Evolutionary conservation across 2,329 filamentous ascomycete species (phyloP).

Genomic region (Aspergillus intermedius): DNA sequence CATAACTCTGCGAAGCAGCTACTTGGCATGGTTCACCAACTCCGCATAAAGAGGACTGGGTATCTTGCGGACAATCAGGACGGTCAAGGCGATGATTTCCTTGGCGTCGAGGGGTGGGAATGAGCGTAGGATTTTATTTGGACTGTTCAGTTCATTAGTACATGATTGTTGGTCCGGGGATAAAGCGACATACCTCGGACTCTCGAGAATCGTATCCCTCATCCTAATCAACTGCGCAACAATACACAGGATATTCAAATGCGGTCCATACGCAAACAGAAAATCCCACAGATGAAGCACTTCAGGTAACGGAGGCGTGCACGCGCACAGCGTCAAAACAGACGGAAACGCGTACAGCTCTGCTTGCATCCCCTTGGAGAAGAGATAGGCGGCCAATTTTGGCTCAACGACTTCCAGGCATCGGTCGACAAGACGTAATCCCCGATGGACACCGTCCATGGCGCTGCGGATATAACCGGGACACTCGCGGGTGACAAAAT

Average conservation of each 20-base stretch:
- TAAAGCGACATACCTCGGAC: constrained; percentile 60
- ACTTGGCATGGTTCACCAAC: constrained; percentile 74
- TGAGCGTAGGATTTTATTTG: constrained; percentile 83
- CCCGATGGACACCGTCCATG: constrained; percentile 95
- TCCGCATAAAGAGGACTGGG: constrained; percentile 85
- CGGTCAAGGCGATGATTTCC: constrained; percentile 75
- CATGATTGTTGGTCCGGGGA: not conserved
- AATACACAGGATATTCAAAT: constrained; percentile 92
- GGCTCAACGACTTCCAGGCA: constrained; percentile 87
- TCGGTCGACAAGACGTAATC: constrained; percentile 83
- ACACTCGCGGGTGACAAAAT: constrained; percentile 78
- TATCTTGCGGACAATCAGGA: constrained; percentile 82
- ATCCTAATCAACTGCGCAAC: constrained; percentile 90
- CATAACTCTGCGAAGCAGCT: constrained; percentile 3
- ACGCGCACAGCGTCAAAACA: constrained; percentile 88
- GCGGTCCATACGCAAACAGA: constrained; percentile 87
- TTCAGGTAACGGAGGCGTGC: constrained; percentile 89
- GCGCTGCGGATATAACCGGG: constrained; percentile 91
- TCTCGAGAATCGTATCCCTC: constrained; percentile 73
- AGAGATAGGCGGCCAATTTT: constrained; percentile 76
- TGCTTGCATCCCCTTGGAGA: constrained; percentile 78
- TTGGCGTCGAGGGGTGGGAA: constrained; percentile 79
- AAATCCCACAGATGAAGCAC: constrained; percentile 96
- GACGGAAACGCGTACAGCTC: constrained; percentile 96
- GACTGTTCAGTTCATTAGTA: constrained; percentile 48